Conservation (phyloP, 2,329 filamentous ascomycete genomes). For the Sphaceloma murrayae region DNA sequence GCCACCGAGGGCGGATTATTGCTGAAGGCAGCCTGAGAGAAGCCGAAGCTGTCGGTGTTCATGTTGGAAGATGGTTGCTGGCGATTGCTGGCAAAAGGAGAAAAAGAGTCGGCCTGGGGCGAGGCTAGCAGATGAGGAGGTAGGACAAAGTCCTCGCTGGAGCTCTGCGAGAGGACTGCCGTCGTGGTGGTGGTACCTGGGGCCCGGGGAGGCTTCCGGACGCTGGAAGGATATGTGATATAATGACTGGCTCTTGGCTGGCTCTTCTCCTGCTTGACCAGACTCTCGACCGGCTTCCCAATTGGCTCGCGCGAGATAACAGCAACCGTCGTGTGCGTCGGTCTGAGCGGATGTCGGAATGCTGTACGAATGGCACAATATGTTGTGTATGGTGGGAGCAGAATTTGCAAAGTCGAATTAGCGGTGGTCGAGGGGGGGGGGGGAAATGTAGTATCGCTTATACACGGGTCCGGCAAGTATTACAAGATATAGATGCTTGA, state of each 20-base stretch:
- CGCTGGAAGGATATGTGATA: conserved; percentile 2
- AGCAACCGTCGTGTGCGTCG: too few relatives aligned
- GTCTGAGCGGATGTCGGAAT: too few relatives aligned
- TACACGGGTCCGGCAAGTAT: too few relatives aligned
- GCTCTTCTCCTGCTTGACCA: too few relatives aligned
- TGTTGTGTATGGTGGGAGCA: too few relatives aligned
- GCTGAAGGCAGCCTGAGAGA: conserved; percentile 85
- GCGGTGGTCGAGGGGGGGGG: too few relatives aligned
- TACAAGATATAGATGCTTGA: too few relatives aligned
- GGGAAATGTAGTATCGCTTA: too few relatives aligned
- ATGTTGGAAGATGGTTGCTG: conserved; percentile 64
- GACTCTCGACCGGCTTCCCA: too few relatives aligned
- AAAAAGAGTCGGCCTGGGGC: conserved; percentile 70
- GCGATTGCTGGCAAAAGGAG: conserved; percentile 44
- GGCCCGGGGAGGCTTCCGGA: conserved; percentile 16
- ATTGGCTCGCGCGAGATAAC: too few relatives aligned
- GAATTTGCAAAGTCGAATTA: too few relatives aligned
- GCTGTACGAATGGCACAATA: too few relatives aligned
- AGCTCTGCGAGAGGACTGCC: conserved; percentile 67
- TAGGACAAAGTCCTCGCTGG: conserved; percentile 76
- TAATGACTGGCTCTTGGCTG: conserved; percentile 8
- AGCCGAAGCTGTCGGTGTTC: conserved; percentile 65
- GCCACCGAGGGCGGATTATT: conserved; percentile 63
- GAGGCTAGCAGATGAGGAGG: conserved; percentile 78
- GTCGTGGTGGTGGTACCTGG: conserved; percentile 58